These are phyloP conservation scores for Colletotrichum tropicale DNA, from an alignment of 2,329 filamentous ascomycete genomes.

Conservation along the genomic window DNA sequence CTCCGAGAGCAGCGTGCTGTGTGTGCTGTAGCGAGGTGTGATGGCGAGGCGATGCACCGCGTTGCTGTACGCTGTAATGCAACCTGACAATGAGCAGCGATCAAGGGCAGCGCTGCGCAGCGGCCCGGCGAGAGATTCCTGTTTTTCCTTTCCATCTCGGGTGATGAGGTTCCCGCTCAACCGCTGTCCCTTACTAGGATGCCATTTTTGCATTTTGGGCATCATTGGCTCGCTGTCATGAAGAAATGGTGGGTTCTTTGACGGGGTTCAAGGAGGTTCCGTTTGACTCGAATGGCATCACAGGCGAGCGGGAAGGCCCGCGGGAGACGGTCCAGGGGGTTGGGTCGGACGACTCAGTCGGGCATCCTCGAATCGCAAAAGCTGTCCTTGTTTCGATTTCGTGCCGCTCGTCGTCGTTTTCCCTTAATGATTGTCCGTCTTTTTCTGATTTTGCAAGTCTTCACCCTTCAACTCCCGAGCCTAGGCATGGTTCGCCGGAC, in stretches of 20 bases:
- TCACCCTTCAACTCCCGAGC: neutral
- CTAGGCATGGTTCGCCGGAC: neutral
- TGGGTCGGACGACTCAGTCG: neutral
- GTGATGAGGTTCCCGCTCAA: neutral
- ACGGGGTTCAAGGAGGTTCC: neutral
- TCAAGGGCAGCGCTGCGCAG: neutral
- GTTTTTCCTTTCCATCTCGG: neutral
- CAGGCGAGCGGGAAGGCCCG: constrained; percentile 11
- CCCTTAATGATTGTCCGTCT: neutral
- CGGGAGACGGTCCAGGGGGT: neutral
- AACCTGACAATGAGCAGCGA: neutral
- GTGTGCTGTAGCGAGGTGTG: neutral
- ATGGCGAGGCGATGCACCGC: neutral
- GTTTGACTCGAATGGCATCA: neutral
- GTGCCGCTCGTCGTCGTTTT: neutral
- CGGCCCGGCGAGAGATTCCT: neutral
- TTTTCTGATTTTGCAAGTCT: neutral
- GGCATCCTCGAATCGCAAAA: neutral
- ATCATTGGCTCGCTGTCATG: neutral
- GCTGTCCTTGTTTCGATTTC: neutral
- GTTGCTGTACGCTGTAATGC: neutral
- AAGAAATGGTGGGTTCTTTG: neutral
- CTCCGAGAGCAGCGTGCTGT: neutral
- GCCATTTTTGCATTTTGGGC: neutral
- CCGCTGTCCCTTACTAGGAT: neutral